Base-by-base conservation (phyloP, 208 protist species). In the Angomonas deanei region DNA sequence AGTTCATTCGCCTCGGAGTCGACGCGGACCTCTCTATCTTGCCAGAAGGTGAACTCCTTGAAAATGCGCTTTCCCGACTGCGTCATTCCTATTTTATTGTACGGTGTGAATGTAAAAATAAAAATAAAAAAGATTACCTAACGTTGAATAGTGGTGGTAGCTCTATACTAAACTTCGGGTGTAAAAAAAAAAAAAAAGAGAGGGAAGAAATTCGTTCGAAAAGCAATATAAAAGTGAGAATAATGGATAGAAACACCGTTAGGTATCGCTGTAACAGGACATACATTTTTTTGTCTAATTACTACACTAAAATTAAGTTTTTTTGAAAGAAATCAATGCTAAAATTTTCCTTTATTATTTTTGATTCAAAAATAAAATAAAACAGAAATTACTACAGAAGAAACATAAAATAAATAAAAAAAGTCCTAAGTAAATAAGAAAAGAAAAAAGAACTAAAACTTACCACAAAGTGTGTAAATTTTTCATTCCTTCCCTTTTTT, bases 11-110 rank as follows among this genome's bases (percentile, higher is more conserved):
- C 0, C 0, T 61, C 6, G 3, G 86, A 55, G 66, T 98, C 96
- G 72, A 98, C 98, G 39, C 93, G 87, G 21, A 98, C 96, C 64
- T 98, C 96, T 19, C 90, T 77, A 72, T 99, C 97, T 36, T 98
- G 88, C 97, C 96, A 98, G 31, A 97, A 86, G 55, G 66, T 68
- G 46, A 86, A 83, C 17, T 42, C 33, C 34, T 82, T 81, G 21
- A 46, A 67, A 28, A 88, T 72, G 19, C 66, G 61, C 15, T 71
- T 69, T n/a, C 65, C 64, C 31, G 53, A 5, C 10, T 38, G n/a
- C n/a, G n/a, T n/a, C 28, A 42, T 42, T 60, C 19, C 5, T 42
- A 4, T 28, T 28, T 36, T 28, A 19, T 28, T 13, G 2, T 26
- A 24, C 64, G 5, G 56, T 27, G 48, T 39, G 24, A 58, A 46